Evolutionary conservation across 176 grass and related monocot genomes (phyloP).

Genomic region (Panicum miliaceum): DNA sequence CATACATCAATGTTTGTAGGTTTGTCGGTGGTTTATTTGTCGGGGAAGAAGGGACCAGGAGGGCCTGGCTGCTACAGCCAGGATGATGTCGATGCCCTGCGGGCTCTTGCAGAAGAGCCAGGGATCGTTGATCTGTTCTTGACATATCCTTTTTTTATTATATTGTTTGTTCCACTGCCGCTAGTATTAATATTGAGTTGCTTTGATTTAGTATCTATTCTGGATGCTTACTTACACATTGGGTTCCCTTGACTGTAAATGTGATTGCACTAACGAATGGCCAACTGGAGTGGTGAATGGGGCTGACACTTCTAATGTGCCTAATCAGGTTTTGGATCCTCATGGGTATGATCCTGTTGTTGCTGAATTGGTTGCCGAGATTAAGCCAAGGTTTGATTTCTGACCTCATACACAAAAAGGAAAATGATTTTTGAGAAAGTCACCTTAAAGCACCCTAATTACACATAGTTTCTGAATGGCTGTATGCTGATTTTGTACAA

Average conservation of each 20-base stretch:
- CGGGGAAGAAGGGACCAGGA: slow-evolving; percentile 54
- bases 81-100: slow-evolving; percentile 87
- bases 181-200: background rate
- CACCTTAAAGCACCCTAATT: slow-evolving; percentile 22
- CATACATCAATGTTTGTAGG: slow-evolving; percentile 46
- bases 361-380: slow-evolving; percentile 75
- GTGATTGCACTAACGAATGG: slow-evolving; percentile 82
- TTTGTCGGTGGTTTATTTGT: slow-evolving; percentile 83
- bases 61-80: slow-evolving; percentile 65
- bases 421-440: background rate
- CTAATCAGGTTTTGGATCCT: slow-evolving; percentile 58
- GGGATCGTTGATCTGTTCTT: slow-evolving; percentile 84
- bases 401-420: background rate
- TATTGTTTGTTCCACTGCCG: slow-evolving; percentile 7
- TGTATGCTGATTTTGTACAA: slow-evolving; percentile 2
- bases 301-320: slow-evolving; percentile 57
- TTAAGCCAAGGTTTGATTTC: slow-evolving; percentile 76
- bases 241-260: slow-evolving; percentile 59
- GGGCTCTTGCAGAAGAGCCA: slow-evolving; percentile 74
- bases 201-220: slow-evolving; percentile 20
- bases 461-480: background rate
- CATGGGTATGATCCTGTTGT: slow-evolving; percentile 65
- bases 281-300: slow-evolving; percentile 71
- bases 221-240: background rate
- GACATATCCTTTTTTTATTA: slow-evolving; percentile 74